phyloP scores from a whole-genome alignment of 2,329 filamentous ascomycete genomes.

The Zymoseptoria brevis region DNA sequence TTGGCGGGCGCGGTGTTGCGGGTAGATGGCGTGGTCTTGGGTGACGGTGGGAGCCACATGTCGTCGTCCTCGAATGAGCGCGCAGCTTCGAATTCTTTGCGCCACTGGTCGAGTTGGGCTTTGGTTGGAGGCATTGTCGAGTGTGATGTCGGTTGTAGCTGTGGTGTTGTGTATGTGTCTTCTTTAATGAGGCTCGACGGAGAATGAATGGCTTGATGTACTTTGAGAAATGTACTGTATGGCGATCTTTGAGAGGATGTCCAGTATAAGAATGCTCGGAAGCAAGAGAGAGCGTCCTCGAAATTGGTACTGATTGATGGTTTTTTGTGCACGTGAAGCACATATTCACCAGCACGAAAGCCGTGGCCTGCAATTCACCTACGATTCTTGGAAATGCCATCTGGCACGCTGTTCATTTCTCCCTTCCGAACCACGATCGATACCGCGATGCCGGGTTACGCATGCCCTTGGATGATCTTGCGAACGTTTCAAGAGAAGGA shows the following conservation, averaged over 20 bases:
- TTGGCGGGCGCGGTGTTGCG: neutral
- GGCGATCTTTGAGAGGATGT: neutral
- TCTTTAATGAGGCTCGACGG: neutral
- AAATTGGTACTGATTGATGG: neutral
- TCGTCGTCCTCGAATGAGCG: slow-evolving; percentile 8
- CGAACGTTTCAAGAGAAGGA: too few species aligned
- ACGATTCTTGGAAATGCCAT: neutral
- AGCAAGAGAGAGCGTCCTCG: neutral
- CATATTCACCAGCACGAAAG: neutral
- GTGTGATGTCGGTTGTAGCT: neutral
- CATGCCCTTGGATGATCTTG: too few species aligned
- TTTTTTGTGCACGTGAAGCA: neutral
- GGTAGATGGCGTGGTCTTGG: neutral
- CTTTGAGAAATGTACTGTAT: neutral
- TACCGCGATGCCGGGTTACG: too few species aligned
- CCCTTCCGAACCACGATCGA: neutral
- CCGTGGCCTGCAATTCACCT: neutral
- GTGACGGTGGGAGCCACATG: neutral
- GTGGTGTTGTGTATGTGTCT: neutral
- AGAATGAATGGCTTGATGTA: neutral
- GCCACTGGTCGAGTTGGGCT: slow-evolving; percentile 3
- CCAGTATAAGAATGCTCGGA: neutral
- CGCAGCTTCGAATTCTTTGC: slow-evolving; percentile 8
- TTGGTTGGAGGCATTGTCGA: neutral
- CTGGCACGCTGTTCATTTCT: neutral